Base-by-base conservation (phyloP, 2,329 filamentous ascomycete species). In the Aspergillus intermedius region DNA sequence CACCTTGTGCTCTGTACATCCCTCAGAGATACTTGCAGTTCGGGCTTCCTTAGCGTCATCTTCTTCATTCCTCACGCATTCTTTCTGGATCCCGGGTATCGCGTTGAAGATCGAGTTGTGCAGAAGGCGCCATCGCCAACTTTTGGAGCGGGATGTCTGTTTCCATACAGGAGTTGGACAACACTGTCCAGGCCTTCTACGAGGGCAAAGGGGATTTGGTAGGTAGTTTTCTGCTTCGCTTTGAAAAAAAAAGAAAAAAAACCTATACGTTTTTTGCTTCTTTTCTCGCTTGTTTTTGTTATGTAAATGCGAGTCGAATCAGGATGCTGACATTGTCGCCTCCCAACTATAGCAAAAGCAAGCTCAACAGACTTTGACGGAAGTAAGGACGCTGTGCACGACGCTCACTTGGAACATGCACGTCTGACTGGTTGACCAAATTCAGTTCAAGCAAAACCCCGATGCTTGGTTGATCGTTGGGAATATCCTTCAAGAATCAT, bases 401-500 rank as follows among this genome's bases (percentile, higher is more conserved):
- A 22, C 9, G 30, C 30, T 44, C 23, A 25, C 25, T 21, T 50
- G 28, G 37, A 25, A 47, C 46, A 32, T 46, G 37, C 44, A 30
- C 25, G 28, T 40, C 46, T 46, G 30, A 56, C 59, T 55, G 39
- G 19, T 42, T 49, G 57, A 44, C 40, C 55, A 50, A 46, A 22
- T 53, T 8, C 64, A 97, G 88, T 98, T 98, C 80, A 97, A 97
- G 73, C 93, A 97, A 77, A 95, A 97, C 65, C 91, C 91, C 50
- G 93, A 98, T 76, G 86, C 93, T 51, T 98, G 93, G 93, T 81
- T 97, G 58, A 82, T 96, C 69, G 93, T 97, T 63, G 93, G 96
- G 69, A 91, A 95, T 75, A 95, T 98, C 64, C 81, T 98, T 54
- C 86, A 91, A 72, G 87, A 95, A 70, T 88, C 93, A 56, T 86